Conservation (phyloP, 192 early-diverging fungal species). For the Linnemannia hyalina region DNA sequence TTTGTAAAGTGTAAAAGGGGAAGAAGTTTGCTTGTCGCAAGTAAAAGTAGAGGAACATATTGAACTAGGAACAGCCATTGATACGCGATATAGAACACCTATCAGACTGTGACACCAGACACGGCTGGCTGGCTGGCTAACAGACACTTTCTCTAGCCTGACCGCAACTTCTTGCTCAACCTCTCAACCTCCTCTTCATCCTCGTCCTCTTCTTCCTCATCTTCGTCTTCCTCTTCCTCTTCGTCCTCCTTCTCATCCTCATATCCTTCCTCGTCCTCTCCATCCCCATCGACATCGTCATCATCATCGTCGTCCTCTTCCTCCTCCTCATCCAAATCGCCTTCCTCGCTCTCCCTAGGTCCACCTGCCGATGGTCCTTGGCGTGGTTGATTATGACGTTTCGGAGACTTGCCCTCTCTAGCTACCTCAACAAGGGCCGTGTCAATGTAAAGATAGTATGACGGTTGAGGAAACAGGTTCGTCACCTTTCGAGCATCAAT, state of each 20-base stretch:
- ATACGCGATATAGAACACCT: neutral
- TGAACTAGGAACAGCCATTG: too few species aligned
- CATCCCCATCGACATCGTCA: neutral
- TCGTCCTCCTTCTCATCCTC: constrained; percentile 3
- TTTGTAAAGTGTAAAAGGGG: too few species aligned
- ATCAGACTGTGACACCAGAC: neutral
- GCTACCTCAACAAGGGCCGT: constrained; percentile 12
- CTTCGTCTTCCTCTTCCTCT: neutral
- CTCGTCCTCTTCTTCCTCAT: neutral
- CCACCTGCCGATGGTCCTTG: neutral
- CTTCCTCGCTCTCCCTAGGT: neutral
- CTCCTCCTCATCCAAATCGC: constrained; percentile 1
- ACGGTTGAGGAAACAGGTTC: constrained; percentile 17
- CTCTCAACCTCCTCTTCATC: constrained; percentile 2
- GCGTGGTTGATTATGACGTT: too few species aligned
- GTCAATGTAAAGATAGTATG: constrained; percentile 36
- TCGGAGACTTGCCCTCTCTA: neutral
- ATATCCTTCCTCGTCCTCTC: neutral
- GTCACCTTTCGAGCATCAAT: constrained; percentile 47
- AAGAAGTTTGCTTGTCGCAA: too few species aligned
- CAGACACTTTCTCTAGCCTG: neutral
- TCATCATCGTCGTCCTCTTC: neutral
- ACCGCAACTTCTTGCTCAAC: constrained; percentile 9
- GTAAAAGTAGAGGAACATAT: too few species aligned
- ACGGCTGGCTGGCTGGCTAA: neutral